Percentiles rank a stretch among this genome's conserved stretches.
These are phyloP conservation scores for Globisporangium camurandrum DNA, from an alignment of 352 stramenopile genomes.

Conservation along the genomic window DNA sequence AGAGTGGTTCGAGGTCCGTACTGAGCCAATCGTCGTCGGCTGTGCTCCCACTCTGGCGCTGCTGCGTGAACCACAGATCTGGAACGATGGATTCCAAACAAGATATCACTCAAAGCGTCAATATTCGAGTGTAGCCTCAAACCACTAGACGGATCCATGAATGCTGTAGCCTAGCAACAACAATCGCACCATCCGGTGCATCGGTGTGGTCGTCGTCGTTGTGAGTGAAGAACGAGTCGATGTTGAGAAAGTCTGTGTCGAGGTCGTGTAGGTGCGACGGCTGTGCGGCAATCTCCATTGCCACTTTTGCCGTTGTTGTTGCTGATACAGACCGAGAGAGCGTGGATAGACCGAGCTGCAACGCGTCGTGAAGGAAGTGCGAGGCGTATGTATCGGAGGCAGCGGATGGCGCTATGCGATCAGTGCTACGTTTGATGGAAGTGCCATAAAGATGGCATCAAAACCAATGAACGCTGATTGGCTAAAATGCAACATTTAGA, in stretches of 20 bases:
- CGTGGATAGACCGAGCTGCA: not conserved
- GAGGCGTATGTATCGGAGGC: not conserved
- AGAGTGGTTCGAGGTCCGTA: slow-evolving; percentile 1
- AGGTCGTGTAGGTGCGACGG: slow-evolving; percentile 17
- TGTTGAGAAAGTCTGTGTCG: slow-evolving; percentile 25
- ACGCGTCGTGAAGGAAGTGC: not conserved
- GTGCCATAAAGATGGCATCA: too few species aligned
- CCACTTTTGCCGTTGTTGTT: not conserved
- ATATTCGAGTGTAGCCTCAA: not conserved
- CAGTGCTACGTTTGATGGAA: too few species aligned
- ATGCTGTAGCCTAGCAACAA: not conserved
- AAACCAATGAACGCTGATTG: too few species aligned
- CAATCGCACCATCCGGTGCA: slow-evolving; percentile 13
- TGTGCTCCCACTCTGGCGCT: not conserved
- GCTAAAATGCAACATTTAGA: too few species aligned
- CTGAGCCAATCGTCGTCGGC: slow-evolving; percentile 10
- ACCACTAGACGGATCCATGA: too few species aligned
- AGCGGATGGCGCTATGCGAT: not conserved
- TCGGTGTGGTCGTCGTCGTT: slow-evolving; percentile 13
- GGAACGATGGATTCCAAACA: not conserved
- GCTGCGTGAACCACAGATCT: slow-evolving; percentile 17
- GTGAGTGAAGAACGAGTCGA: slow-evolving; percentile 21
- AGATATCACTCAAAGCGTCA: not conserved
- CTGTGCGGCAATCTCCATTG: slow-evolving; percentile 17
- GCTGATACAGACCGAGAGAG: not conserved